A percentile compares a stretch with the other conserved stretches of the same genome.
Conservation (phyloP, 129 eudicot genomes). For the Pseudognaphalium luteoalbum region DNA sequence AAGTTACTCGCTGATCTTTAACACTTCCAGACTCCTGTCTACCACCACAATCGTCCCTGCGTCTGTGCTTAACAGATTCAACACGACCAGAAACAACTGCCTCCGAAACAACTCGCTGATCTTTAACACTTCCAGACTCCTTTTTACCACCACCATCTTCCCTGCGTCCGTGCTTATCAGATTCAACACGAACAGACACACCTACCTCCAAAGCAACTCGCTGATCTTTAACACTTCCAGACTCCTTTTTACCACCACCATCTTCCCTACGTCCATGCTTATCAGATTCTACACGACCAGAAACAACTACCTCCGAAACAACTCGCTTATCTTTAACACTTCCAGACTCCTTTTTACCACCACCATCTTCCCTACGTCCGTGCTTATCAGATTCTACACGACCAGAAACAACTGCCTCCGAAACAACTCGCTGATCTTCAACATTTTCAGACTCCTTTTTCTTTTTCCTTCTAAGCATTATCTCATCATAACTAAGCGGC, state of each 20-base stretch:
- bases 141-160: conserved; percentile 24
- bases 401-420: conserved; percentile 23
- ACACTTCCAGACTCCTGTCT: conserved; percentile 21
- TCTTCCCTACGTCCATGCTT: neutral
- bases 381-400: conserved; percentile 12
- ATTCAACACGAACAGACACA: conserved; percentile 27
- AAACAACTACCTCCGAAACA: conserved; percentile 24
- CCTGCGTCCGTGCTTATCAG: conserved; percentile 15
- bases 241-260: conserved; percentile 29
- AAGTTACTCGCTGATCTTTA: conserved; percentile 24
- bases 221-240: conserved; percentile 31
- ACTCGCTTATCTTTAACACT: conserved; percentile 26
- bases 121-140: conserved; percentile 33
- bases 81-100: conserved; percentile 14
- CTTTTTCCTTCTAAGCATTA: conserved; percentile 72
- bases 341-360: conserved; percentile 18
- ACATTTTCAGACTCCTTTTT: conserved; percentile 43
- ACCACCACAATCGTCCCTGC: conserved; percentile 24
- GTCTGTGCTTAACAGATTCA: conserved; percentile 34
- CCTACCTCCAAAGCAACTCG: conserved; percentile 25
- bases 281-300: conserved; percentile 36
- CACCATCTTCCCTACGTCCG: conserved; percentile 29
- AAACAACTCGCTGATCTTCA: conserved; percentile 28
- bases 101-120: conserved; percentile 26
- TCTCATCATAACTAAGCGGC: conserved; percentile 78